These are phyloP conservation scores for Cercospora beticola DNA, from an alignment of 2,329 filamentous ascomycete species.

Conservation along the genomic window DNA sequence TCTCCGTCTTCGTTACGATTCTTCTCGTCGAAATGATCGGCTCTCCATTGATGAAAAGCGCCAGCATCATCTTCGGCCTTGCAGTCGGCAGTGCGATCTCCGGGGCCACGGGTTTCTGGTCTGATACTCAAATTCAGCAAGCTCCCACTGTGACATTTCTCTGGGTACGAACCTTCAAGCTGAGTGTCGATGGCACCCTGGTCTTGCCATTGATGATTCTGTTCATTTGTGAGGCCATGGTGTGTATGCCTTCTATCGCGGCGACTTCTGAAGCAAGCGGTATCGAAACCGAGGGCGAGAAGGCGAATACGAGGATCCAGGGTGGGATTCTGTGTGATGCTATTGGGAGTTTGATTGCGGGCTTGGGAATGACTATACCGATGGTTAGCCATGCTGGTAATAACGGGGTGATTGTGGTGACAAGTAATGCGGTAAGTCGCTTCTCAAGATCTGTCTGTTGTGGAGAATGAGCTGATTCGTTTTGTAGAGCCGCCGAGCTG, in stretches of 20 bases:
- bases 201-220: slow-evolving; percentile 25
- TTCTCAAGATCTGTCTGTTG: neutral
- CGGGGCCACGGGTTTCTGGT: slow-evolving; percentile 25
- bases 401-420: slow-evolving; percentile 26
- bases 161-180: slow-evolving; percentile 22
- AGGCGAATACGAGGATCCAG: slow-evolving; percentile 27
- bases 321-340: slow-evolving; percentile 26
- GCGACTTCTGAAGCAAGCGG: slow-evolving; percentile 22
- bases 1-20: slow-evolving; percentile 26
- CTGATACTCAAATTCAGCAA: slow-evolving; percentile 18
- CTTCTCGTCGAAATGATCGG: slow-evolving; percentile 25
- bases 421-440: slow-evolving; percentile 25
- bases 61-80: slow-evolving; percentile 24
- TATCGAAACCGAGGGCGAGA: slow-evolving; percentile 20
- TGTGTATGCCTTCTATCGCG: slow-evolving; percentile 26
- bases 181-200: slow-evolving; percentile 23
- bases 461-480: neutral
- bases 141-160: slow-evolving; percentile 23
- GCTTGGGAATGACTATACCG: slow-evolving; percentile 21
- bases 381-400: slow-evolving; percentile 27
- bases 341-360: slow-evolving; percentile 20
- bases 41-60: slow-evolving; percentile 25
- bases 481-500: slow-evolving; percentile 22
- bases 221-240: slow-evolving; percentile 26
- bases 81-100: slow-evolving; percentile 26